phyloP scores from a whole-genome alignment of 2,329 filamentous ascomycete genomes.

The Dothidotthia symphoricarpi region DNA sequence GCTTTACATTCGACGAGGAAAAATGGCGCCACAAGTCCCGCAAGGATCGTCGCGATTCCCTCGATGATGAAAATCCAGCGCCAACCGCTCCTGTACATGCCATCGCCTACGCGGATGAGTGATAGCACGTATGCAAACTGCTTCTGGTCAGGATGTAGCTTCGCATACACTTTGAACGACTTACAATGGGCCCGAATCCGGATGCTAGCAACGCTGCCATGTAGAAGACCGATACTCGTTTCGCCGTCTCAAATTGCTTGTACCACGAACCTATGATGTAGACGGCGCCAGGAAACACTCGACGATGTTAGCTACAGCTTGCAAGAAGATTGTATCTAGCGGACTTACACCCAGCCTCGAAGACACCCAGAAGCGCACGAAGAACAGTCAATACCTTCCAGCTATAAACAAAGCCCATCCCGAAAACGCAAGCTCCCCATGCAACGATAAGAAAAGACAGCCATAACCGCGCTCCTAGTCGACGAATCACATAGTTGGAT shows the following conservation, averaged over 20 bases:
- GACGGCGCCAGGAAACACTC: constrained; percentile 25
- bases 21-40: constrained; percentile 20
- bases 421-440: constrained; percentile 26
- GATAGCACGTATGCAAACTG: constrained; percentile 36
- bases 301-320: not conserved
- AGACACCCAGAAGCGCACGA: constrained; percentile 20
- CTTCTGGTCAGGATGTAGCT: not conserved
- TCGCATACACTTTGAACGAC: not conserved
- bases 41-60: constrained; percentile 18
- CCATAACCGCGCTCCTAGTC: constrained; percentile 33
- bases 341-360: constrained; percentile 25
- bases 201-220: constrained; percentile 31
- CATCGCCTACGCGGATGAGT: constrained; percentile 32
- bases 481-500: constrained; percentile 32
- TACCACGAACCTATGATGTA: constrained; percentile 32
- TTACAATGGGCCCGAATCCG: constrained; percentile 35
- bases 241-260: constrained; percentile 26
- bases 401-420: constrained; percentile 25
- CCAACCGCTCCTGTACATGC: constrained; percentile 34
- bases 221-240: constrained; percentile 26
- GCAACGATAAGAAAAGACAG: constrained; percentile 28
- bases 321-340: accelerated
- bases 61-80: constrained; percentile 32
- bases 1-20: constrained; percentile 27
- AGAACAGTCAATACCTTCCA: constrained; percentile 23